phyloP scores from a whole-genome alignment of 306 rosid genomes.

The Vigna hirtella region DNA sequence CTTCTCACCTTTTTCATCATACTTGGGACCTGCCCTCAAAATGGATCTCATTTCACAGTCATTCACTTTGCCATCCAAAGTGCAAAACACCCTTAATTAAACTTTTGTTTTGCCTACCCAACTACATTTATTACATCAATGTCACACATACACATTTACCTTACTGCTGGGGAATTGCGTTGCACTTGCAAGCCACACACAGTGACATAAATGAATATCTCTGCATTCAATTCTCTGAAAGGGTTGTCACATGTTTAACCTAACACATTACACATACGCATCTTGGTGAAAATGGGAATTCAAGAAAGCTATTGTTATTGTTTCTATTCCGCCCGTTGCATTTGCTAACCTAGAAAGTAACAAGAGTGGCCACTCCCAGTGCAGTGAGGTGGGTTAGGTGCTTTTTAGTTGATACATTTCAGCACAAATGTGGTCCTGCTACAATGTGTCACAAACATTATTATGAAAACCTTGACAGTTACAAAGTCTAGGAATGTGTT shows the following conservation, averaged over 20 bases:
- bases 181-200: constrained; percentile 18
- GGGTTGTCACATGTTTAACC: constrained; percentile 6
- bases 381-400: constrained; percentile 33
- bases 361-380: not conserved
- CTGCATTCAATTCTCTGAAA: constrained; percentile 16
- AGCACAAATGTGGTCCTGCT: constrained; percentile 40
- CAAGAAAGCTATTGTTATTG: not conserved
- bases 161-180: constrained; percentile 4
- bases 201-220: constrained; percentile 31
- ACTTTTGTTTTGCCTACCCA: not conserved
- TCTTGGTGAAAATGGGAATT: constrained; percentile 29
- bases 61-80: constrained; percentile 23
- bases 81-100: constrained; percentile 27
- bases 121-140: constrained; percentile 32
- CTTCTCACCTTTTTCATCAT: constrained; percentile 40
- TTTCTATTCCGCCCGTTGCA: not conserved
- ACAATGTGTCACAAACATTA: not conserved
- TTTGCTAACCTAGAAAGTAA: constrained; percentile 33
- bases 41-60: constrained; percentile 10
- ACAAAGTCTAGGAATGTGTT: constrained; percentile 4
- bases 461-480: constrained; percentile 22
- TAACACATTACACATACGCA: not conserved
- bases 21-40: constrained; percentile 37
- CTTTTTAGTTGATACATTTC: constrained; percentile 39
- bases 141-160: constrained; percentile 25